Evolutionary conservation across 805 yeast species (phyloP).

Genomic region (Nakazawaea ernobii): DNA sequence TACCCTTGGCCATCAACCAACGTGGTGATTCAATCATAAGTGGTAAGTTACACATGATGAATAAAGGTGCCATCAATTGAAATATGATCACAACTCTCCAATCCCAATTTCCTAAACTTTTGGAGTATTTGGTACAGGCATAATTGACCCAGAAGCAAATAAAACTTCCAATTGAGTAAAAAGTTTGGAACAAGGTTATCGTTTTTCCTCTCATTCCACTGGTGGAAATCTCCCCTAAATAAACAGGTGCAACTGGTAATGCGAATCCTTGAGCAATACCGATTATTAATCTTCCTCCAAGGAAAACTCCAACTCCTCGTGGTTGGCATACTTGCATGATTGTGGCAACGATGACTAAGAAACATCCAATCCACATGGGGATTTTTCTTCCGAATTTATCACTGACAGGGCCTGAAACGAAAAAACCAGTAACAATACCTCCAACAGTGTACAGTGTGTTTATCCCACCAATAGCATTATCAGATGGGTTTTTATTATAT

Average conservation of each 20-base stretch:
- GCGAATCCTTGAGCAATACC: conserved; percentile 39
- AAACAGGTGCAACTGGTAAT: conserved; percentile 35
- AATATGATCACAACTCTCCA: conserved; percentile 38
- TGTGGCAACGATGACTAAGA: conserved; percentile 12
- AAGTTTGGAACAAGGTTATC: conserved; percentile 38
- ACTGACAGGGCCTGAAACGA: conserved; percentile 16
- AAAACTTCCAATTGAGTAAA: conserved; percentile 38
- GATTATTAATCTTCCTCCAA: conserved; percentile 34
- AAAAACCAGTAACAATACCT: conserved; percentile 16
- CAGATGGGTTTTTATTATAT: conserved; percentile 15
- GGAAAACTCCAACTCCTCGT: conserved; percentile 11
- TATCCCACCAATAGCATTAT: conserved; percentile 16
- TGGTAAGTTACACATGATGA: conserved; percentile 16
- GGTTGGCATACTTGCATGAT: conserved; percentile 15
- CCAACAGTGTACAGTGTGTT: conserved; percentile 19
- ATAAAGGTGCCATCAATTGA: conserved; percentile 31
- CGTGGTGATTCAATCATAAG: conserved; percentile 44
- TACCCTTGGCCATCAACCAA: conserved; percentile 43
- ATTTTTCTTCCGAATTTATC: conserved; percentile 15
- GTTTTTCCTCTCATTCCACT: conserved; percentile 37
- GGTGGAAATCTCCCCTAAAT: conserved; percentile 36
- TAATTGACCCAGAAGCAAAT: conserved; percentile 39
- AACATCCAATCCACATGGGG: conserved; percentile 12
- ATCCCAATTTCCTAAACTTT: conserved; percentile 29
- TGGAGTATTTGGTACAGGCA: conserved; percentile 29